A percentile compares a stretch with the other conserved stretches of the same genome.
Conservation (phyloP, 164 flowering plant genomes). For the Vitis rupestris region DNA sequence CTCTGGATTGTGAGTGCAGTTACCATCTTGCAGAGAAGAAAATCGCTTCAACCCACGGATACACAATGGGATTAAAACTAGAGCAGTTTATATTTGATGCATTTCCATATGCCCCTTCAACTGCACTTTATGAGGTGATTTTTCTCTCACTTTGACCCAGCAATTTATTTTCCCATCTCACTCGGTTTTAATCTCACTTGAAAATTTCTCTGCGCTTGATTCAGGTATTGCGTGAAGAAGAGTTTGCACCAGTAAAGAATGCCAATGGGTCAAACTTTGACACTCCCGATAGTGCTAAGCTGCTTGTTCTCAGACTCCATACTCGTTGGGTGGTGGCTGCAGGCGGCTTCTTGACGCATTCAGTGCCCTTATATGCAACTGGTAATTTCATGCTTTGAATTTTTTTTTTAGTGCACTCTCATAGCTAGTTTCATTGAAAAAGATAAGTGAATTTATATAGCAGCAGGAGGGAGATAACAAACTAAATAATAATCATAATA, state of each 20-base stretch:
- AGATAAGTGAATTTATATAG: too few species aligned
- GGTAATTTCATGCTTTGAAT: slow-evolving; percentile 37
- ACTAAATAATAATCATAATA: too few species aligned
- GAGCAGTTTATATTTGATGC: slow-evolving; percentile 97
- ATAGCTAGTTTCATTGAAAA: neutral
- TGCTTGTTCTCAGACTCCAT: slow-evolving; percentile 90
- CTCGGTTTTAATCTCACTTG: neutral
- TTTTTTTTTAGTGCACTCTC: neutral
- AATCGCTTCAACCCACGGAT: slow-evolving; percentile 82
- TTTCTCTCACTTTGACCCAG: neutral
- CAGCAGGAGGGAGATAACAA: too few species aligned
- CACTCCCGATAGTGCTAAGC: slow-evolving; percentile 91
- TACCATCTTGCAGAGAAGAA: slow-evolving; percentile 95
- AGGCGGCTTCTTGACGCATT: slow-evolving; percentile 94
- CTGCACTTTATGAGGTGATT: slow-evolving; percentile 89
- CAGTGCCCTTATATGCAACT: slow-evolving; percentile 87
- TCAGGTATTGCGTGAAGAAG: slow-evolving; percentile 87
- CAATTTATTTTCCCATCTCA: neutral
- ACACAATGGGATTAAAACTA: slow-evolving; percentile 69
- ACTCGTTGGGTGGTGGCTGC: slow-evolving; percentile 96
- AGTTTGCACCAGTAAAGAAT: slow-evolving; percentile 98
- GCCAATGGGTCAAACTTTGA: slow-evolving; percentile 85
- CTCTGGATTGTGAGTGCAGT: slow-evolving; percentile 41
- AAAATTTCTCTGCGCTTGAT: neutral
- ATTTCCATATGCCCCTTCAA: slow-evolving; percentile 84